A percentile compares a stretch with the other conserved stretches of the same genome.
Conservation (phyloP, 1,284 basidiomycete genomes). For the Boletellus deceptivus region DNA sequence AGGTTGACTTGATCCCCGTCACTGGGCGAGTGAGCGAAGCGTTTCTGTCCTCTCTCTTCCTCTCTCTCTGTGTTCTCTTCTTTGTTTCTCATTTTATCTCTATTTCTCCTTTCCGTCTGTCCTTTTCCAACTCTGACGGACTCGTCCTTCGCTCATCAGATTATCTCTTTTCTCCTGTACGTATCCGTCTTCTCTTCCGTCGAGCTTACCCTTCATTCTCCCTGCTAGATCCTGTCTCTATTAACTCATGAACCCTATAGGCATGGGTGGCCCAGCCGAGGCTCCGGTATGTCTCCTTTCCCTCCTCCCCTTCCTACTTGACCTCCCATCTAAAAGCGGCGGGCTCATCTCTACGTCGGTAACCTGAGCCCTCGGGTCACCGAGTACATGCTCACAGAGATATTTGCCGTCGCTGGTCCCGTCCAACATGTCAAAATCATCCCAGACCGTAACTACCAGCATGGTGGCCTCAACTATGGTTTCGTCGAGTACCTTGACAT, state of each 20-base stretch:
- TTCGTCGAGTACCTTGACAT: conserved; percentile 98
- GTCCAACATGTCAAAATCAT: conserved; percentile 99
- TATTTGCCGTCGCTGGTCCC: conserved; percentile 92
- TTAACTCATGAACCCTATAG: conserved; percentile 78
- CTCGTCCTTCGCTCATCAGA: conserved; percentile 38
- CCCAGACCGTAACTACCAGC: conserved; percentile 96
- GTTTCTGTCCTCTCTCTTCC: conserved; percentile 23
- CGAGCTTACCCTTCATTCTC: neutral
- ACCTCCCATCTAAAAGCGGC: conserved; percentile 48
- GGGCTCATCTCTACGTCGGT: conserved; percentile 96
- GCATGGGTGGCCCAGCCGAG: conserved; percentile 65
- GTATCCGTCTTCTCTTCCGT: conserved; percentile 25
- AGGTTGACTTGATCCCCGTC: conserved; percentile 24
- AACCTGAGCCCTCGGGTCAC: conserved; percentile 93
- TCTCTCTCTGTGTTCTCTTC: conserved; percentile 40
- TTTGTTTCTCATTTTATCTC: conserved; percentile 46
- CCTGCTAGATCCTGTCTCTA: conserved; percentile 32
- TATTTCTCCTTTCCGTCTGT: conserved; percentile 39
- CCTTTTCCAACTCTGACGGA: conserved; percentile 38
- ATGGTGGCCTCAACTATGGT: conserved; percentile 97
- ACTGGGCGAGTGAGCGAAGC: conserved; percentile 20
- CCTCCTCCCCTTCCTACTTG: conserved; percentile 28
- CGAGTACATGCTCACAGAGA: conserved; percentile 94
- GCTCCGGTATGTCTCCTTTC: conserved; percentile 58
- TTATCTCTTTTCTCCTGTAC: conserved; percentile 41